Evolutionary conservation across 768 basidiomycete species (phyloP), one percentile per base, ranked within the genome.

Genomic region (Dentipellis sp.): DNA sequence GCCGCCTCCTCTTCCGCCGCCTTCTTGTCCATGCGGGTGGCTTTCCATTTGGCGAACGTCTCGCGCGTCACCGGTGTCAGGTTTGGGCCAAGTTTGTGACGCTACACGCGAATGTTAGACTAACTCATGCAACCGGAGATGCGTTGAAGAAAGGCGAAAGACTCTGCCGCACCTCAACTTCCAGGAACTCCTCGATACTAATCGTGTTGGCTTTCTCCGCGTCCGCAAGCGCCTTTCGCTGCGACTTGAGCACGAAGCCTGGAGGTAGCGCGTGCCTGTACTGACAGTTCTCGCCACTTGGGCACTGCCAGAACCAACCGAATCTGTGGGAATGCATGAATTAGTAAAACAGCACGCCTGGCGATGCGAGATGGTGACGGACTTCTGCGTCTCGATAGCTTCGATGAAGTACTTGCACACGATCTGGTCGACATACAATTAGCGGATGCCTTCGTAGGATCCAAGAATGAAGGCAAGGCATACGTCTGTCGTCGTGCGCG

Each of bases 371-470:
- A 11, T 17, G 23, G 36, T 36, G 22, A 53, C 77, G 57, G 67
- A 90, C 78, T 92, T 94, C 67, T 90, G 83, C 2, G 78, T 75
- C 69, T 99, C 97, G 67, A 99, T 95, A 48, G 97, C 95, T 66
- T 95, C 85, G 63, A 99, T 89, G 67, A 99, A 99, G 74, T 74
- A 83, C 71, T 95, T 98, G 84, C 97, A 99, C 4, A 99, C 95
- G 66, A 99, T 97, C 90, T 95, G 53, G 3, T 29, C 29, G 10
- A 16, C 59, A 7, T 54, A 29, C 55, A 58, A 37, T n/a, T 21
- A 9, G 50, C 4, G 23, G 54, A 56, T 46, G 53, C 51, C 39
- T 47, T 40, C 14, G 36, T 29, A 34, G 54, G 49, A 54, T 21
- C 37, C n/a, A 17, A 68, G 10, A 23, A 14, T 23, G 3, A 17